phyloP scores from a whole-genome alignment of 768 basidiomycete genomes.

The Tylopilus felleus region DNA sequence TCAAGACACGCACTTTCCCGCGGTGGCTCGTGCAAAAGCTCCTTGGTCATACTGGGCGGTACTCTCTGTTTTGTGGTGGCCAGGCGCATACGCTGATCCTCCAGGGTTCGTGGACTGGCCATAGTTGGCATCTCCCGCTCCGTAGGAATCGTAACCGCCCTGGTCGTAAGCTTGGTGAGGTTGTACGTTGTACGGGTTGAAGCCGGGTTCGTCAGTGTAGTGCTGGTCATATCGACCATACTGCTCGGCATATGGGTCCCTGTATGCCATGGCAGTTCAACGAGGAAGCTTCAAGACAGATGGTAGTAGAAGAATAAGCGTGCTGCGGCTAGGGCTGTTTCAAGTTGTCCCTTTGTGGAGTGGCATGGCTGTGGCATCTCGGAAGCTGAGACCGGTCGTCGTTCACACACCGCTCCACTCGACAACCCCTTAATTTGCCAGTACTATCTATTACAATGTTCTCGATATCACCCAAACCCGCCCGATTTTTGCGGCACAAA shows the following conservation, averaged over 20 bases:
- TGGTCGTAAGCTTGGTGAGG: constrained; percentile 56
- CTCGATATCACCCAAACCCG: constrained; percentile 28
- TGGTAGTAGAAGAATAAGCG: background rate
- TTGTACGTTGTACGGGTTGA: constrained; percentile 46
- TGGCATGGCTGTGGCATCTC: constrained; percentile 3
- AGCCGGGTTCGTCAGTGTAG: constrained; percentile 35
- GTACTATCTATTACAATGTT: background rate
- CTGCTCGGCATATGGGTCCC: constrained; percentile 49
- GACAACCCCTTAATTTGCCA: background rate
- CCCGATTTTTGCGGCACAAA: constrained; percentile 42
- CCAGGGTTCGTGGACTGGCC: constrained; percentile 15
- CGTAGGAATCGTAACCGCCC: constrained; percentile 34
- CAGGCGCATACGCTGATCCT: constrained; percentile 10
- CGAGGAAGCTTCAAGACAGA: background rate
- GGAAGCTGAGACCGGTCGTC: background rate
- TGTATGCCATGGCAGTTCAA: constrained; percentile 42
- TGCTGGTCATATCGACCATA: constrained; percentile 28
- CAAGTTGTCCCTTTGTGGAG: constrained; percentile 1
- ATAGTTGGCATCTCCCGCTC: constrained; percentile 27
- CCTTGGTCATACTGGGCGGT: constrained; percentile 39
- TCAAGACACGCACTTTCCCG: constrained; percentile 29
- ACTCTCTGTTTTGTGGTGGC: constrained; percentile 30
- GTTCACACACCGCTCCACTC: constrained; percentile 13
- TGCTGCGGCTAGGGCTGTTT: constrained; percentile 19
- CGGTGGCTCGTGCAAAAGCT: constrained; percentile 37